Evolutionary conservation across 1,284 basidiomycete species (phyloP).

Genomic region (Lentinus polychrous): DNA sequence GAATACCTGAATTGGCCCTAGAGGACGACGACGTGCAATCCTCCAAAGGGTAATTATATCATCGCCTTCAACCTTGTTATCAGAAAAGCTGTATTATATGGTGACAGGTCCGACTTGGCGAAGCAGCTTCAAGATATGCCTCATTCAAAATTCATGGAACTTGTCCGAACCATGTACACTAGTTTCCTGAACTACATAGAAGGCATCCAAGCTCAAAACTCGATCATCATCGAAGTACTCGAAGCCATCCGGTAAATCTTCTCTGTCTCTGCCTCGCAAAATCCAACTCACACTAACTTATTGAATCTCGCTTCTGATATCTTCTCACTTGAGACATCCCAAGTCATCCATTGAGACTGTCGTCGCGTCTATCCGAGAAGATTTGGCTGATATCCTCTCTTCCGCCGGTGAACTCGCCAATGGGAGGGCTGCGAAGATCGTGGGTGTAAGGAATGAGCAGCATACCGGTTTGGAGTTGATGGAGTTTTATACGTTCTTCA

Average conservation of each 20-base stretch:
- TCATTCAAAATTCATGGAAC: slow-evolving; percentile 62
- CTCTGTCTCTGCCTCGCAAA: not conserved
- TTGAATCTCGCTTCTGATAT: slow-evolving; percentile 2
- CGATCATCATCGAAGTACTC: slow-evolving; percentile 56
- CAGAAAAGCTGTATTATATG: not conserved
- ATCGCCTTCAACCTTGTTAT: not conserved
- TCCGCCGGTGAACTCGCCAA: slow-evolving; percentile 84
- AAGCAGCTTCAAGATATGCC: slow-evolving; percentile 61
- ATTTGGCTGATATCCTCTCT: slow-evolving; percentile 68
- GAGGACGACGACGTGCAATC: slow-evolving; percentile 42
- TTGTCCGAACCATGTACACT: slow-evolving; percentile 59
- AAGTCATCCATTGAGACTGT: slow-evolving; percentile 27
- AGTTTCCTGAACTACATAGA: slow-evolving; percentile 68
- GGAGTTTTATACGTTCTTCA: slow-evolving; percentile 80
- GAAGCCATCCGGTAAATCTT: slow-evolving; percentile 38
- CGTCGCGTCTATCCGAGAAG: slow-evolving; percentile 43
- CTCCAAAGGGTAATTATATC: slow-evolving; percentile 20
- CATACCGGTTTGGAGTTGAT: slow-evolving; percentile 68
- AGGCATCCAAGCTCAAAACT: slow-evolving; percentile 62
- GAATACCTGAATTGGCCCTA: slow-evolving; percentile 50
- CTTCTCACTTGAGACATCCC: slow-evolving; percentile 26
- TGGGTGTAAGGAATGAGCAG: slow-evolving; percentile 72
- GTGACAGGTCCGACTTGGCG: slow-evolving; percentile 29
- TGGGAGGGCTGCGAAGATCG: slow-evolving; percentile 70
- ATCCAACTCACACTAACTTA: slow-evolving; percentile 6